Conservation (phyloP, 2,329 filamentous ascomycete species). For the Nakataea oryzae region DNA sequence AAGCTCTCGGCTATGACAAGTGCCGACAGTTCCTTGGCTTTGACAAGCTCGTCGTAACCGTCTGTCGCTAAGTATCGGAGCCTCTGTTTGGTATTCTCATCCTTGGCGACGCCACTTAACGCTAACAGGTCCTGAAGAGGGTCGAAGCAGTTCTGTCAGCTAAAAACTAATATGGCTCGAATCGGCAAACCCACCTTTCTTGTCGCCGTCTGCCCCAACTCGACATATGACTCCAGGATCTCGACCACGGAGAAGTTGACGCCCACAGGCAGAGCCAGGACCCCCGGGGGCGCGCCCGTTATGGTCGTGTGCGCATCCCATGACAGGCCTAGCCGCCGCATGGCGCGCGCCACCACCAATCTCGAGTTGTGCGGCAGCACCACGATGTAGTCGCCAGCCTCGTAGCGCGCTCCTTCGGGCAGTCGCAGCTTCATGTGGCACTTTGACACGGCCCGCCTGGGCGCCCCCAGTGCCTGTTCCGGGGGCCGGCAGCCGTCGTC, state of each 20-base stretch:
- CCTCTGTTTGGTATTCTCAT: slow-evolving; percentile 6
- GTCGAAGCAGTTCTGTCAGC: not conserved
- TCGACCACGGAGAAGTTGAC: slow-evolving; percentile 10
- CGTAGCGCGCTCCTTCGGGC: slow-evolving; percentile 41
- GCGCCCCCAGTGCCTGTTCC: too few species aligned
- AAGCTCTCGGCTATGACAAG: slow-evolving; percentile 46
- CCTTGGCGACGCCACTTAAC: not conserved
- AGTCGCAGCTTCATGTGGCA: slow-evolving; percentile 39
- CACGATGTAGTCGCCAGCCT: slow-evolving; percentile 52
- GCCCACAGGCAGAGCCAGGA: slow-evolving; percentile 11
- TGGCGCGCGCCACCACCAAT: slow-evolving; percentile 39
- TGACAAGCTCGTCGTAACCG: slow-evolving; percentile 26
- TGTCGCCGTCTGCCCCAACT: slow-evolving; percentile 11
- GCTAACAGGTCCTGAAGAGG: not conserved
- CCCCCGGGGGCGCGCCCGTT: slow-evolving; percentile 16
- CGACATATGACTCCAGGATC: slow-evolving; percentile 10
- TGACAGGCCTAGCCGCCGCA: slow-evolving; percentile 43
- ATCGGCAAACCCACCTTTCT: slow-evolving; percentile 8
- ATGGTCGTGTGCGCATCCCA: slow-evolving; percentile 48
- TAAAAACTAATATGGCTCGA: not conserved
- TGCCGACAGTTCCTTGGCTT: slow-evolving; percentile 32
- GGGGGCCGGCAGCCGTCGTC: too few species aligned
- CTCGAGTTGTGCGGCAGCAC: slow-evolving; percentile 48
- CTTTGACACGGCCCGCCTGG: slow-evolving; percentile 19
- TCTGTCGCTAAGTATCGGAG: slow-evolving; percentile 8